Conservation (phyloP, 108 stramenopile species). For the Nitzschia putrida region DNA sequence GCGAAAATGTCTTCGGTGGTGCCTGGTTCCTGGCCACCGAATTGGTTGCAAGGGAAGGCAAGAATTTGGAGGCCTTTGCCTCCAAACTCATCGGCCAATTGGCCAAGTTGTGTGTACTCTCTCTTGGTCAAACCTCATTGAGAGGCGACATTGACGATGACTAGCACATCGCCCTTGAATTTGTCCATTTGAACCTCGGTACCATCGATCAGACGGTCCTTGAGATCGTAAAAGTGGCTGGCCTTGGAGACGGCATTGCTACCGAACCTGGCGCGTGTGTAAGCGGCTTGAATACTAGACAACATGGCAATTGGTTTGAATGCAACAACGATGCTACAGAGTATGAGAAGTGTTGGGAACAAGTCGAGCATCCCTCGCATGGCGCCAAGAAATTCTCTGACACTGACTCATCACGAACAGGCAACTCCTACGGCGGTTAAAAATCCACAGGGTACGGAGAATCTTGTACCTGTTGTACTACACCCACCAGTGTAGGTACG, state of each 20-base stretch:
- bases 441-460: too few relatives aligned
- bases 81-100: conserved; percentile 58
- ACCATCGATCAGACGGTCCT: conserved; percentile 54
- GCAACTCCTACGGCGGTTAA: too few relatives aligned
- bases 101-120: conserved; percentile 50
- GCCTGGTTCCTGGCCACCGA: conserved; percentile 78
- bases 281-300: conserved; percentile 12
- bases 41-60: conserved; percentile 85
- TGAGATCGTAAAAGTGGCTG: conserved; percentile 49
- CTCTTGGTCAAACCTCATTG: conserved; percentile 60
- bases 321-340: too few relatives aligned
- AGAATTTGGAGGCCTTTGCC: conserved; percentile 62
- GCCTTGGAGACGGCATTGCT: neutral
- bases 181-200: conserved; percentile 50
- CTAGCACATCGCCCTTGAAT: conserved; percentile 61
- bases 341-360: neutral
- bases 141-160: conserved; percentile 79
- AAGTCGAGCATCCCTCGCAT: too few relatives aligned
- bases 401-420: too few relatives aligned
- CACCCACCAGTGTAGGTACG: too few relatives aligned
- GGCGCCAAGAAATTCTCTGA: too few relatives aligned
- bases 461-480: too few relatives aligned
- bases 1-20: conserved; percentile 61
- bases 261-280: conserved; percentile 7
- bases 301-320: conserved; percentile 2